Evolutionary conservation across 2,329 filamentous ascomycete species (phyloP), one percentile per base, ranked within the genome.

Genomic region (Calonectria naviculata): DNA sequence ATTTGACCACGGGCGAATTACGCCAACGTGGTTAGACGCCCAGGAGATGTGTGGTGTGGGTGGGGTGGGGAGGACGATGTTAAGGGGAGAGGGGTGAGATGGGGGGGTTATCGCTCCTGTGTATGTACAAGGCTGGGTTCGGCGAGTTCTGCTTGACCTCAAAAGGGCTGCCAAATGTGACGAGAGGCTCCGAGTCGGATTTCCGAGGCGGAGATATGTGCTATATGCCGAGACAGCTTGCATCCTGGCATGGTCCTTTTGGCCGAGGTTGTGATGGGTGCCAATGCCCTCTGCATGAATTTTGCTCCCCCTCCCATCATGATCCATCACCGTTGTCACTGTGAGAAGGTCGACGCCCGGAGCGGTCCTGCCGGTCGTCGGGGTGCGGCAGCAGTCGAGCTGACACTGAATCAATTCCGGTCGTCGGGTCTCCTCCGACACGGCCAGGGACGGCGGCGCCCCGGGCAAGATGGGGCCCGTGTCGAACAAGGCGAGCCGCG

Each of bases 321-420:
- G 38, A 24, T 3, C 34, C 34, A 38, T 17, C 21, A 28, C 19
- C 7, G 13, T 24, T 24, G 31, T 26, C 34, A 17, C 31, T 38
- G 31, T 38, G 52, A 13, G 38, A 34, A 66, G 17, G 13, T 26
- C 28, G 26, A 26, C 31, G 42, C 28, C 63, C 63, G 68, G 62
- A 56, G 47, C 63, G 63, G 68, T 10, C 41, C 17, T 36, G 36
- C 68, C 63, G 68, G 63, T 60, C 17, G 26, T 56, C 68, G 68
- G 68, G 26, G 28, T 52, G 28, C 68, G 68, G 68, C 63, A 70
- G 67, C 52, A 54, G 68, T 67, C 36, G 34, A 42, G 24, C 41
- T 52, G 29, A 21, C 21, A 21, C 46, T 44, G 52, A 63, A 49
- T 34, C 29, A 15, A 34, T 47, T 28, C 65, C 65, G 65, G 65